These are phyloP conservation scores for Suillus cothurnatus DNA, from an alignment of 768 basidiomycete species.

Conservation along the genomic window DNA sequence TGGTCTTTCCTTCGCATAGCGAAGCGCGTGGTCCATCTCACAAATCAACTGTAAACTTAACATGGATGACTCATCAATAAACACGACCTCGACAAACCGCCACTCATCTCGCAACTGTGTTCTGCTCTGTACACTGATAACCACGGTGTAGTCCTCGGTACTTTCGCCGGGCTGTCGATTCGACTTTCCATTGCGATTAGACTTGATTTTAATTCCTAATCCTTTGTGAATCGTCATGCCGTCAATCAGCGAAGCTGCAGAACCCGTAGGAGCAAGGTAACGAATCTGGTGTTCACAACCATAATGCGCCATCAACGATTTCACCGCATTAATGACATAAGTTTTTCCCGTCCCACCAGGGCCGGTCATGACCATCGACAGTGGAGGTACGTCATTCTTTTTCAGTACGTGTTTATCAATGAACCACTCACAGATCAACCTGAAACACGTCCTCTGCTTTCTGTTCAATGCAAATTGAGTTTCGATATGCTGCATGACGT, in stretches of 20 bases:
- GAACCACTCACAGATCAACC: too few species aligned
- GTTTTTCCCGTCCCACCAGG: slow-evolving; percentile 39
- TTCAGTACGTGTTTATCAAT: too few species aligned
- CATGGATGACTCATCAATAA: slow-evolving; percentile 36
- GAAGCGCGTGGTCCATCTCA: slow-evolving; percentile 30
- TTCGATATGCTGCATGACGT: too few species aligned
- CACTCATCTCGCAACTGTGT: slow-evolving; percentile 23
- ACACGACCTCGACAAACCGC: slow-evolving; percentile 24
- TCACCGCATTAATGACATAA: slow-evolving; percentile 15
- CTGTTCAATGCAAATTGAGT: too few species aligned
- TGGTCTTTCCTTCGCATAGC: slow-evolving; percentile 25
- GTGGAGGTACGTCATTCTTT: too few species aligned
- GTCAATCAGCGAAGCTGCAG: slow-evolving; percentile 31
- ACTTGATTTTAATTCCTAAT: slow-evolving; percentile 21
- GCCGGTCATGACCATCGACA: slow-evolving; percentile 26
- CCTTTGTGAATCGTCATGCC: slow-evolving; percentile 33
- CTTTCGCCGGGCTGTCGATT: slow-evolving; percentile 14
- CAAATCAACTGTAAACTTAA: slow-evolving; percentile 23
- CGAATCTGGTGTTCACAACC: slow-evolving; percentile 23
- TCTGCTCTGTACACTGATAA: slow-evolving; percentile 19
- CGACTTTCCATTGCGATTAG: slow-evolving; percentile 15
- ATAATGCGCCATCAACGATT: not conserved
- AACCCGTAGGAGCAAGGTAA: slow-evolving; percentile 33
- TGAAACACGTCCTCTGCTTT: too few species aligned
- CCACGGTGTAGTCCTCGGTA: slow-evolving; percentile 14